These are phyloP conservation scores for Mucor plumbeus DNA, from an alignment of 371 early-diverging fungal species.

Conservation along the genomic window DNA sequence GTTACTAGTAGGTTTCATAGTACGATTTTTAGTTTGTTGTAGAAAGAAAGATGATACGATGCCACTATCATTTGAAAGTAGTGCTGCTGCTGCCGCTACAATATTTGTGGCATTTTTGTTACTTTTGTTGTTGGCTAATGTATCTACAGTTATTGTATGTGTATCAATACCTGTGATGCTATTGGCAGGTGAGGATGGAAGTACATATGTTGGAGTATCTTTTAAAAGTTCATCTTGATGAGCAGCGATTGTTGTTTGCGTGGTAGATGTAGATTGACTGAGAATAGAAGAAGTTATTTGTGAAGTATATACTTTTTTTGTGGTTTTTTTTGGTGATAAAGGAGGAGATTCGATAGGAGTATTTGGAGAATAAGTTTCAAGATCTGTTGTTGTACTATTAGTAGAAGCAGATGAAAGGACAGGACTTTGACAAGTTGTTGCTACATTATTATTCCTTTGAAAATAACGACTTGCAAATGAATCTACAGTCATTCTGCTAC, in stretches of 20 bases:
- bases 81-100: slow-evolving; percentile 17
- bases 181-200: slow-evolving; percentile 12
- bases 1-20: background rate
- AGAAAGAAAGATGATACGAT: slow-evolving; percentile 20
- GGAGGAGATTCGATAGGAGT: slow-evolving; percentile 22
- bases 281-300: slow-evolving; percentile 23
- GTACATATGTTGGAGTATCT: background rate
- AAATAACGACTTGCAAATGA: slow-evolving; percentile 26
- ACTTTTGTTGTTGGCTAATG: background rate
- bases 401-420: slow-evolving; percentile 10
- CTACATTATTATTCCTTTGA: background rate
- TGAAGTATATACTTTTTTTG: slow-evolving; percentile 5
- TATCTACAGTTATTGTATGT: slow-evolving; percentile 1
- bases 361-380: slow-evolving; percentile 14
- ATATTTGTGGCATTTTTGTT: slow-evolving; percentile 5
- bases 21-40: background rate
- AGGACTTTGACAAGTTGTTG: background rate
- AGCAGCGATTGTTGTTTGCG: slow-evolving; percentile 15
- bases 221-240: slow-evolving; percentile 16
- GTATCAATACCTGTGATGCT: slow-evolving; percentile 11
- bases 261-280: slow-evolving; percentile 26
- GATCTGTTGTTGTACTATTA: background rate
- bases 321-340: slow-evolving; percentile 20
- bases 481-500: slow-evolving; percentile 26
- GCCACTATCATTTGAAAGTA: slow-evolving; percentile 17